Evolutionary conservation across 371 early-diverging fungal genomes (phyloP).

Genomic region (Quaeritorhiza haematococci): DNA sequence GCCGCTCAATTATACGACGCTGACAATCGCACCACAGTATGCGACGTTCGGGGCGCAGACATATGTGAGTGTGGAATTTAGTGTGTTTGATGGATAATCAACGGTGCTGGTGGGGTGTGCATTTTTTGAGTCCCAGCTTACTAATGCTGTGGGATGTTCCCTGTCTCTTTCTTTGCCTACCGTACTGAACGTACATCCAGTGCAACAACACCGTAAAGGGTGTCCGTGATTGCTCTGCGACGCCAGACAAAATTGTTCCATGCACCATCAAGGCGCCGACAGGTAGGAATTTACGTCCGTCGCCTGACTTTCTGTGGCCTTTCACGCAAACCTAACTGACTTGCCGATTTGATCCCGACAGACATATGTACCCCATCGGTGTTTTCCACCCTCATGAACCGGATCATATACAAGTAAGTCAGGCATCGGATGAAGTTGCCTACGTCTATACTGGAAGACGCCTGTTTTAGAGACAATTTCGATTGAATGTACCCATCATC

Average conservation of each 20-base stretch:
- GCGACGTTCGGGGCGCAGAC: constrained; percentile 65
- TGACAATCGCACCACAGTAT: constrained; percentile 60
- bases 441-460: too few species aligned
- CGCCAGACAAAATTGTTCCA: constrained; percentile 47
- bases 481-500: too few species aligned
- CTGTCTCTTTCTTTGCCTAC: not conserved
- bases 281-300: not conserved
- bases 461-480: too few species aligned
- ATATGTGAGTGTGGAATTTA: constrained; percentile 45
- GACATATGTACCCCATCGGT: constrained; percentile 59
- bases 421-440: too few species aligned
- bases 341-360: constrained; percentile 3
- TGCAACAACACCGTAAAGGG: too few species aligned
- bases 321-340: not conserved
- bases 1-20: constrained; percentile 57
- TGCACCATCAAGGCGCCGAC: constrained; percentile 46
- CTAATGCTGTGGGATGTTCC: not conserved
- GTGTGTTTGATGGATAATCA: too few species aligned
- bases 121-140: not conserved
- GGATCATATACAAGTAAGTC: constrained; percentile 42
- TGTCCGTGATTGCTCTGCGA: too few species aligned
- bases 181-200: not conserved
- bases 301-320: not conserved
- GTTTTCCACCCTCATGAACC: constrained; percentile 46
- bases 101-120: not conserved